phyloP scores from a whole-genome alignment of 495 filamentous ascomycete genomes.

The Neurospora sublineolata region DNA sequence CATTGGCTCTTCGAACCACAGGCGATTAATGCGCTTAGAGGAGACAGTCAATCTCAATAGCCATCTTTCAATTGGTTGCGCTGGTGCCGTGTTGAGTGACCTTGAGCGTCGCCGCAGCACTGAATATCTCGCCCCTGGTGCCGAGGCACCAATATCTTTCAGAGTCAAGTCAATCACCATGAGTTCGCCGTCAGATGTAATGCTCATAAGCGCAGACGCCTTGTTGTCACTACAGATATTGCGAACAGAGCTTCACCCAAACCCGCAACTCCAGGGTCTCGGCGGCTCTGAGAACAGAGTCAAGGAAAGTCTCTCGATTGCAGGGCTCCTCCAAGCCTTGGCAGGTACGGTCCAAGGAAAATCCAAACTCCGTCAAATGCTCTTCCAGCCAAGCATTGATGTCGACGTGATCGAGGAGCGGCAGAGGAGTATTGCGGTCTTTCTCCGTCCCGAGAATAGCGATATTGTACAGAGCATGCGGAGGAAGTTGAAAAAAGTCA shows the following conservation, averaged over 20 bases:
- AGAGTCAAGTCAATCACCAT: slow-evolving; percentile 57
- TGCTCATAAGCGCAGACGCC: slow-evolving; percentile 79
- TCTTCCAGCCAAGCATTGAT: slow-evolving; percentile 68
- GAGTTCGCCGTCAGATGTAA: slow-evolving; percentile 63
- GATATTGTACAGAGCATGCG: slow-evolving; percentile 43
- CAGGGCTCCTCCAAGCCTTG: slow-evolving; percentile 67
- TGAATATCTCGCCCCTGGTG: slow-evolving; percentile 44
- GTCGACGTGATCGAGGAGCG: slow-evolving; percentile 60
- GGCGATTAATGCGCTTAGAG: slow-evolving; percentile 58
- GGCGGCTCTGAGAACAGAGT: slow-evolving; percentile 53
- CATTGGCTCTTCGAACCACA: slow-evolving; percentile 45
- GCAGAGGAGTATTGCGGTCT: slow-evolving; percentile 53
- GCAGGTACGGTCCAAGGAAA: slow-evolving; percentile 78
- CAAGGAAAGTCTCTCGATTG: slow-evolving; percentile 85
- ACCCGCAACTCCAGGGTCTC: slow-evolving; percentile 70
- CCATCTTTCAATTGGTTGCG: slow-evolving; percentile 52
- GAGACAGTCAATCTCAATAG: slow-evolving; percentile 72
- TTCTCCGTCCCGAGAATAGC: slow-evolving; percentile 61
- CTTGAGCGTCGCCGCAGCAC: slow-evolving; percentile 58
- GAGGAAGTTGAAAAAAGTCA: slow-evolving; percentile 59
- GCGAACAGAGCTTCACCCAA: slow-evolving; percentile 73
- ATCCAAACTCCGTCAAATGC: slow-evolving; percentile 63
- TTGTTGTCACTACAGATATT: slow-evolving; percentile 77
- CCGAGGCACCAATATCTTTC: slow-evolving; percentile 39
- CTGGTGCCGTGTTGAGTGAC: slow-evolving; percentile 72